Evolutionary conservation across 805 yeast genomes (phyloP), one percentile per base, ranked within the genome.

Genomic region (Saturnispora hagleri): DNA sequence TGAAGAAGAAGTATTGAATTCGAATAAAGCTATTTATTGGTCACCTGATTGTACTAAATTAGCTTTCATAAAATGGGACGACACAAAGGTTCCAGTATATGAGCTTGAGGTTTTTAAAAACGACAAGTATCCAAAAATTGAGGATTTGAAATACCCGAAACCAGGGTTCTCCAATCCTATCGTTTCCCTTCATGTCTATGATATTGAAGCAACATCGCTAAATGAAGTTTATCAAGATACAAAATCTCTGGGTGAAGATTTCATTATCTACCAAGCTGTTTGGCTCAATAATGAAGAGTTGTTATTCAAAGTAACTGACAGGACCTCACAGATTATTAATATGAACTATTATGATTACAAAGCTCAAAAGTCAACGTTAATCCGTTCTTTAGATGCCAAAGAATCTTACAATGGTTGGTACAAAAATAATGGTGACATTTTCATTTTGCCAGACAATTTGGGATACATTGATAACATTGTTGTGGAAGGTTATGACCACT

Each of bases 11-110:
- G 86, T 86, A 1, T 66, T 81, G 12, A 74, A 74, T 0, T 59
- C 68, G 15, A 90, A 84, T 55, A 66, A 63, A 35, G 80, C 85
- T 0, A 68, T 85, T 12, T 85, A 89, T 86, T 86, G 91, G 89
- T 69, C 82, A 15, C 82, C 84, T 1, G 79, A 80, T 55, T 86
- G 82, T 56, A 63, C 77, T 1, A 69, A 69, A 50, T 55, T 85
- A 46, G 69, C 82, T 0, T 86, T 71, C 58, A 73, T 84, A 54
- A 74, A 69, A 55, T 72, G 78, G 22, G 74, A 86, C 58, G 90
- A 85, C 55, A 72, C 84, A 0, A 60, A 70, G 0, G 93, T 86
- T 1, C 75, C 75, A 1, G 64, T 66, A 5, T 79, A 77, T 54
- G 66, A 73, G 15, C 61, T 84, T 35, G 82, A 81, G 48, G 73